Evolutionary conservation across 2,329 filamentous ascomycete genomes (phyloP).

Genomic region (Raffaelea arxii): DNA sequence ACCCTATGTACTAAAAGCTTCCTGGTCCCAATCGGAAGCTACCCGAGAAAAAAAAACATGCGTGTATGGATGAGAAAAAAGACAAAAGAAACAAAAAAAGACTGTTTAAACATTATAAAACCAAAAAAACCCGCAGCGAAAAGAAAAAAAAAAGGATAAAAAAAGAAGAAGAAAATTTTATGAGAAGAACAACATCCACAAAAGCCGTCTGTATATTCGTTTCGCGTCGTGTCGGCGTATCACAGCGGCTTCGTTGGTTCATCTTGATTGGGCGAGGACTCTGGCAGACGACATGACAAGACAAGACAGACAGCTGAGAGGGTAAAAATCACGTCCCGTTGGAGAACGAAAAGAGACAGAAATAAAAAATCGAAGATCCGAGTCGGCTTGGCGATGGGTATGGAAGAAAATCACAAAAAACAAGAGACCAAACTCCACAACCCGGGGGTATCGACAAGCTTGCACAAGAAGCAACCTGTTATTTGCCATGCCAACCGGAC

Average conservation of each 20-base stretch:
- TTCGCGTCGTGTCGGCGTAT: neutral
- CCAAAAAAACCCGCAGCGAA: neutral
- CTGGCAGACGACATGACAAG: neutral
- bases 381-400: too few species aligned
- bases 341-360: too few species aligned
- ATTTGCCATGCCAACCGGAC: too few species aligned
- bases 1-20: constrained; percentile 12
- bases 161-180: neutral
- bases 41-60: constrained; percentile 7
- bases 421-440: too few species aligned
- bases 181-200: neutral
- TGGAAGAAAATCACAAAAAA: too few species aligned
- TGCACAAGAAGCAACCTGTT: too few species aligned
- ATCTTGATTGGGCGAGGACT: neutral
- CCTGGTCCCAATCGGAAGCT: constrained; percentile 3
- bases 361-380: too few species aligned
- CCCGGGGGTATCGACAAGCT: too few species aligned
- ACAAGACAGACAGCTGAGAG: too few species aligned
- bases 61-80: constrained; percentile 17
- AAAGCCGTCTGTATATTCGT: constrained; percentile 1
- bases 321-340: too few species aligned
- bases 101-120: constrained; percentile 1
- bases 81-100: constrained; percentile 3
- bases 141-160: constrained; percentile 1
- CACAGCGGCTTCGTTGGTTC: neutral